A percentile compares a stretch with the other conserved stretches of the same genome.
Evolutionary conservation across 2,329 filamentous ascomycete genomes (phyloP).

Genomic region (Colletotrichum sidae): DNA sequence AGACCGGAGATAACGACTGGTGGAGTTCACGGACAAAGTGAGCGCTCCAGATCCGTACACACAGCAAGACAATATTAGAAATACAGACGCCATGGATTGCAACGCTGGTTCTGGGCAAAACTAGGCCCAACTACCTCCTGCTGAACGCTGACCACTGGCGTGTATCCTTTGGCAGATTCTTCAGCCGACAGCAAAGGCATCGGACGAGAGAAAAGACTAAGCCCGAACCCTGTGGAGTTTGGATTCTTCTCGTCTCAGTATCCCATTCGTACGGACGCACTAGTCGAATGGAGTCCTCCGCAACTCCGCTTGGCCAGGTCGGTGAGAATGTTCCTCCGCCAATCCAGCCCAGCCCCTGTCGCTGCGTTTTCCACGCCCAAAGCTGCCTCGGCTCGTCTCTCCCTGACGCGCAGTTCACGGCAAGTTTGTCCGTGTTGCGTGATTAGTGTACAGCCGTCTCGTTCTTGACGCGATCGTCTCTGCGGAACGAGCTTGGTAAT

Average conservation of each 20-base stretch:
- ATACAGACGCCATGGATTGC: too few species aligned
- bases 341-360: neutral
- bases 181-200: too few species aligned
- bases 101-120: too few species aligned
- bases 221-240: neutral
- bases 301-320: slow-evolving; percentile 3
- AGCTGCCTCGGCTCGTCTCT: neutral
- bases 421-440: neutral
- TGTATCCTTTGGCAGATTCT: too few species aligned
- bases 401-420: neutral
- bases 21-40: too few species aligned
- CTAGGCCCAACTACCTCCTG: too few species aligned
- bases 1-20: too few species aligned
- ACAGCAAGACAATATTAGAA: too few species aligned
- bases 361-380: neutral
- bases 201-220: neutral
- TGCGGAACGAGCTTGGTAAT: slow-evolving; percentile 18
- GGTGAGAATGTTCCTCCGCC: slow-evolving; percentile 19
- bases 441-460: neutral
- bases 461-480: neutral
- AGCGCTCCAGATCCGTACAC: too few species aligned
- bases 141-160: too few species aligned
- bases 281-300: neutral
- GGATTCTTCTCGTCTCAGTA: too few species aligned
- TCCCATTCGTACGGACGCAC: too few species aligned